phyloP scores from a whole-genome alignment of 2,329 filamentous ascomycete genomes.

The Xylariaceae sp. region DNA sequence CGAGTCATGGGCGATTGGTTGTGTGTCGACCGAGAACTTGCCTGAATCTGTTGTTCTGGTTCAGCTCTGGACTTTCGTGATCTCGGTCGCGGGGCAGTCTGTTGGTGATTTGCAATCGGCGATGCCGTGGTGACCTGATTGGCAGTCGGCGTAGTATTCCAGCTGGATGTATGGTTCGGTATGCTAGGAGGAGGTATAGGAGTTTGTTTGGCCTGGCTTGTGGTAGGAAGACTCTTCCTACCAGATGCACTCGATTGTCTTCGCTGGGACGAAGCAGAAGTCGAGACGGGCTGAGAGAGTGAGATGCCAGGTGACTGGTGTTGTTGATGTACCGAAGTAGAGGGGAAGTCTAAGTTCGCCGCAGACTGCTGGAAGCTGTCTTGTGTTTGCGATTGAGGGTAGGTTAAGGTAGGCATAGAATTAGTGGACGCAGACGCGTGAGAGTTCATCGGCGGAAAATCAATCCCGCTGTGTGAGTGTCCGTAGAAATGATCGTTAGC shows the following conservation, averaged over 20 bases:
- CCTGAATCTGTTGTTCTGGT: constrained; percentile 17
- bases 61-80: constrained; percentile 24
- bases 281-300: constrained; percentile 8
- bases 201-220: constrained; percentile 21
- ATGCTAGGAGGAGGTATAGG: constrained; percentile 21
- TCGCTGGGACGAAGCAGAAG: constrained; percentile 12
- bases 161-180: constrained; percentile 20
- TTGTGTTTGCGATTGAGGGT: constrained; percentile 19
- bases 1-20: constrained; percentile 30
- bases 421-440: constrained; percentile 7
- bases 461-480: constrained; percentile 13
- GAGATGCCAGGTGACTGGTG: constrained; percentile 14
- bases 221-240: constrained; percentile 24
- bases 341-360: constrained; percentile 13
- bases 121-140: constrained; percentile 17
- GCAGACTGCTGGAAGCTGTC: constrained; percentile 14
- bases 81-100: constrained; percentile 21
- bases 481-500: constrained; percentile 24
- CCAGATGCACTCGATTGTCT: constrained; percentile 9
- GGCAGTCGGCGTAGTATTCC: constrained; percentile 19
- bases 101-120: constrained; percentile 21
- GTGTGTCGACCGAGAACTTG: constrained; percentile 22
- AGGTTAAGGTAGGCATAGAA: constrained; percentile 11
- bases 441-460: constrained; percentile 17
- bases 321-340: constrained; percentile 10